Conservation (phyloP, 1,139 yeast species). For the Saccharomycopsis phalli region DNA sequence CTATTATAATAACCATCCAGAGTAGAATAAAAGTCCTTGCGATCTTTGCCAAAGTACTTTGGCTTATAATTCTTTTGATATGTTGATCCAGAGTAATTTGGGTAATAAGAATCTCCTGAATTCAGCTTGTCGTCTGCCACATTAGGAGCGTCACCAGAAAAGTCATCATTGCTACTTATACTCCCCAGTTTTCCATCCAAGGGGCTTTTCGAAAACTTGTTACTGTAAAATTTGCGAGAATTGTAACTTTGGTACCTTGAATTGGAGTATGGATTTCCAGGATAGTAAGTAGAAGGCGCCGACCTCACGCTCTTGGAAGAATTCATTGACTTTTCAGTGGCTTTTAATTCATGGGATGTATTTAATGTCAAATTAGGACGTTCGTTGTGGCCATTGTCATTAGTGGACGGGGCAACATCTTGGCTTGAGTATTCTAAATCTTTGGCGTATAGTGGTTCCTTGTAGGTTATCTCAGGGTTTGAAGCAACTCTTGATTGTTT, state of each 20-base stretch:
- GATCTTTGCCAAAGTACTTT: conserved; percentile 9
- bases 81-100: conserved; percentile 1
- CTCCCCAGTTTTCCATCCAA: conserved; percentile 4
- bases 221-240: conserved; percentile 6
- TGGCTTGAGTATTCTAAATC: too few relatives aligned
- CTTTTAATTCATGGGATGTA: conserved; percentile 7
- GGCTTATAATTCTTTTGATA: conserved; percentile 4
- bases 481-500: conserved; percentile 5
- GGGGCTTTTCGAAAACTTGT: conserved; percentile 2
- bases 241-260: conserved; percentile 4
- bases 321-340: not conserved
- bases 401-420: not conserved
- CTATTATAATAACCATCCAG: conserved; percentile 10
- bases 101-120: conserved; percentile 12
- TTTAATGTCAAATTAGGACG: too few relatives aligned
- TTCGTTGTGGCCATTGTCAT: too few relatives aligned
- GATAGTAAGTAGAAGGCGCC: conserved; percentile 6
- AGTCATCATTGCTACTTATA: not conserved
- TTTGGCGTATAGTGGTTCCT: not conserved
- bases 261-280: conserved; percentile 8
- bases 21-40: conserved; percentile 8
- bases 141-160: conserved; percentile 1
- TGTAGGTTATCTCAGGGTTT: conserved; percentile 7
- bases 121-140: not conserved
- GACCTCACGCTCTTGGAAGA: conserved; percentile 2